Conservation (phyloP, 202 grass and related monocot genomes). For the Panicum virgatum region DNA sequence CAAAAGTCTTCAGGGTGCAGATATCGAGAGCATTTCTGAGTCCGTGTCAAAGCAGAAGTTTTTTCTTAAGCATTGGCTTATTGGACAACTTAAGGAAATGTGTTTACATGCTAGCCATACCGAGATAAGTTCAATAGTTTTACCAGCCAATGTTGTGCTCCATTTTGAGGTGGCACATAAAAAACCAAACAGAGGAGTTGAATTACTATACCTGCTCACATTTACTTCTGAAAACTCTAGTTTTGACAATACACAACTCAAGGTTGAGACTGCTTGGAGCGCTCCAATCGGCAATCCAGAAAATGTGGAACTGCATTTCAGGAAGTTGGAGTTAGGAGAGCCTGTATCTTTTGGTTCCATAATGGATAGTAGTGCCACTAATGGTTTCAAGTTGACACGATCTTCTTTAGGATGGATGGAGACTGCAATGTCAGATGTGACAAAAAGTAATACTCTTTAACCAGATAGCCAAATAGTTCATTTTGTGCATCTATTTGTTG, state of each 20-base stretch:
- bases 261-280: conserved; percentile 58
- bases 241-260: conserved; percentile 43
- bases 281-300: conserved; percentile 41
- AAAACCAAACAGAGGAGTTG: conserved; percentile 49
- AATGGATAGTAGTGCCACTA: conserved; percentile 44
- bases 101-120: conserved; percentile 44
- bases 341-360: conserved; percentile 60
- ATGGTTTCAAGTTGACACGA: conserved; percentile 51
- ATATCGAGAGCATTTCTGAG: conserved; percentile 50
- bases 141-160: conserved; percentile 71
- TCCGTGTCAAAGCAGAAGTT: conserved; percentile 52
- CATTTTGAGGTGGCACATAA: conserved; percentile 77
- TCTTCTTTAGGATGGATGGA: conserved; percentile 94
- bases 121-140: conserved; percentile 54
- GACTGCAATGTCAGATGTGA: conserved; percentile 77
- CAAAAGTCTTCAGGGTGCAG: conserved; percentile 43
- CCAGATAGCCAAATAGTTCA: neutral
- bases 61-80: conserved; percentile 80
- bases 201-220: conserved; percentile 70
- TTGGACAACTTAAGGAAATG: conserved; percentile 68
- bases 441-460: conserved; percentile 57
- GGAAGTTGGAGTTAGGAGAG: conserved; percentile 76
- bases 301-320: conserved; percentile 56
- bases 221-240: conserved; percentile 60
- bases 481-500: conserved; percentile 7